These are phyloP conservation scores for Cytidiella melzeri DNA, from an alignment of 768 basidiomycete genomes.

Conservation along the genomic window DNA sequence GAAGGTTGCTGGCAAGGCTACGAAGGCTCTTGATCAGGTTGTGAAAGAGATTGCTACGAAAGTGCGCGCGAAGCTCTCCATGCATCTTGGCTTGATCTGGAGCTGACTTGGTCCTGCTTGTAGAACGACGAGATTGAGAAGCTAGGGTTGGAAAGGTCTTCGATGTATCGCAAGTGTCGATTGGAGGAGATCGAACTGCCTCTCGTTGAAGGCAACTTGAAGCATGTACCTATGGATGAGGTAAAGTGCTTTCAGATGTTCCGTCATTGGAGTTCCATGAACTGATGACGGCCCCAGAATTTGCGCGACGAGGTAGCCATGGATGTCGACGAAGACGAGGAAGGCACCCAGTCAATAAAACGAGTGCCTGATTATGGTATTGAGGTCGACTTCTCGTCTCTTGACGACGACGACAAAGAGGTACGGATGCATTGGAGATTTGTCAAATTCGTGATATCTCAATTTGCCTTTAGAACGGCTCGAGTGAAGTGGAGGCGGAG, in stretches of 20 bases:
- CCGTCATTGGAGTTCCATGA: background rate
- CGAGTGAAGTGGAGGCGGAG: slow-evolving; percentile 57
- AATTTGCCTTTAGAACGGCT: slow-evolving; percentile 41
- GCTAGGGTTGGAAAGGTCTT: slow-evolving; percentile 74
- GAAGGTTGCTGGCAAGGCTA: slow-evolving; percentile 59
- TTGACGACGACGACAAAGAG: slow-evolving; percentile 72
- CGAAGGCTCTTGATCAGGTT: slow-evolving; percentile 76
- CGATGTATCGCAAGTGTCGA: slow-evolving; percentile 86
- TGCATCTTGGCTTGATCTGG: background rate
- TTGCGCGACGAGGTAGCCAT: slow-evolving; percentile 82
- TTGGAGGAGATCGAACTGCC: slow-evolving; percentile 90
- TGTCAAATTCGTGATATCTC: background rate
- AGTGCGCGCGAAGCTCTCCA: too few species aligned
- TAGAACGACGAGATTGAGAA: slow-evolving; percentile 92
- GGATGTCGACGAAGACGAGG: slow-evolving; percentile 89
- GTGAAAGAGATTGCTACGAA: slow-evolving; percentile 84
- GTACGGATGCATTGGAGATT: slow-evolving; percentile 30
- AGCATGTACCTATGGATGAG: slow-evolving; percentile 93
- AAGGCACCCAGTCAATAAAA: slow-evolving; percentile 68
- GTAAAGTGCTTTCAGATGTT: slow-evolving; percentile 31
- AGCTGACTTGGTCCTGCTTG: background rate
- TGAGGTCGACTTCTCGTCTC: slow-evolving; percentile 73
- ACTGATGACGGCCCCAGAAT: slow-evolving; percentile 39
- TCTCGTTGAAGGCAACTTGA: slow-evolving; percentile 65
- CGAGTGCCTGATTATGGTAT: slow-evolving; percentile 80